Percentiles rank a stretch among this genome's conserved stretches.
Conservation (phyloP, 2,329 filamentous ascomycete species). For the Cercospora canescens region DNA sequence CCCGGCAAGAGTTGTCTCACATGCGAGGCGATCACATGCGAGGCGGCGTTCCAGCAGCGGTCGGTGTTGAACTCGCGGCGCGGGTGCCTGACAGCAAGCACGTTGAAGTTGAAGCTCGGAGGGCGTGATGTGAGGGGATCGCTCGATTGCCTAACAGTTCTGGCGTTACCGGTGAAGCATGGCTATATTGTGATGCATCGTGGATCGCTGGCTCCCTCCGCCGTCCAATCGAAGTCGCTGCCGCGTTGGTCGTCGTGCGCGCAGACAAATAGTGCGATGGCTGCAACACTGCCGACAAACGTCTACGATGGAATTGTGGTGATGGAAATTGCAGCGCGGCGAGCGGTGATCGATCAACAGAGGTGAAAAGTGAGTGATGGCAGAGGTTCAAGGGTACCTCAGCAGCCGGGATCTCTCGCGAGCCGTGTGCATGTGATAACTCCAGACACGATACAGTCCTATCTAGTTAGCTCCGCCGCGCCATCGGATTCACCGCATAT, state of each 20-base stretch:
- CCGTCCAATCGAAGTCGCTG: not conserved
- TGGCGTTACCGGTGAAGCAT: conserved; percentile 13
- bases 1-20: conserved; percentile 15
- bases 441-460: not conserved
- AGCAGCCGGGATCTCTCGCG: not conserved
- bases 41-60: not conserved
- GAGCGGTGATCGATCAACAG: not conserved
- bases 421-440: conserved; percentile 1
- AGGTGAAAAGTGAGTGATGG: not conserved
- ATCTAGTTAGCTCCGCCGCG: not conserved
- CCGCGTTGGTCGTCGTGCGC: not conserved
- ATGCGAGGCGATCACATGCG: conserved; percentile 10
- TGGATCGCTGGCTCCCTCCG: not conserved
- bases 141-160: not conserved
- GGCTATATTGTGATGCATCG: conserved; percentile 10
- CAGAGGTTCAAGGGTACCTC: not conserved
- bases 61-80: not conserved
- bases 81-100: not conserved
- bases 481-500: conserved; percentile 1
- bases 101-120: not conserved
- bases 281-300: not conserved
- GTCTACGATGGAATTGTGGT: not conserved
- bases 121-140: not conserved
- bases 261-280: not conserved
- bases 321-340: not conserved